These are phyloP conservation scores for Camelina neglecta DNA, from an alignment of 345 rosid species.

Conservation along the genomic window DNA sequence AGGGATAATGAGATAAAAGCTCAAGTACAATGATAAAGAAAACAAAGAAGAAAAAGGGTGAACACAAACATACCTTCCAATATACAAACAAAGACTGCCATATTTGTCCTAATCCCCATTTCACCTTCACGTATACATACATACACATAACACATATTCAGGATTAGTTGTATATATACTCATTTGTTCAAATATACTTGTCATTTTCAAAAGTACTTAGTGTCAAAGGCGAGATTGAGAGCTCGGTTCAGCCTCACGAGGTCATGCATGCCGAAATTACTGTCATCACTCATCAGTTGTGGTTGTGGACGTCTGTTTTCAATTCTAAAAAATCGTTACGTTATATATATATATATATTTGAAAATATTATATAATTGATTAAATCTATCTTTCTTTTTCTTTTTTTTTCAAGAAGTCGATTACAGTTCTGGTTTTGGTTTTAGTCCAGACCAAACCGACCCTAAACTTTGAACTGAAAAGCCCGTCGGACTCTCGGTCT, in stretches of 20 bases:
- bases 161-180: neutral
- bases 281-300: too few relatives aligned
- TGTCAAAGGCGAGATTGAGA: too few relatives aligned
- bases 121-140: constrained; percentile 22
- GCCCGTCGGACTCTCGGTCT: neutral
- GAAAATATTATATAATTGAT: too few relatives aligned
- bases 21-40: constrained; percentile 40
- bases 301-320: too few relatives aligned
- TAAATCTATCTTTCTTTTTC: too few relatives aligned
- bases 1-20: constrained; percentile 35
- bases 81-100: constrained; percentile 41
- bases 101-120: constrained; percentile 23
- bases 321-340: too few relatives aligned
- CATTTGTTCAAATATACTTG: neutral
- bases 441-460: neutral
- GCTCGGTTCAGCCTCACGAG: too few relatives aligned
- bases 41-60: constrained; percentile 36
- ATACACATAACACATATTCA: neutral
- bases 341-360: too few relatives aligned
- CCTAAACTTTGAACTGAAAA: neutral
- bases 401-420: too few relatives aligned
- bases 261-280: too few relatives aligned
- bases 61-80: constrained; percentile 33
- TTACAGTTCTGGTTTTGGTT: too few relatives aligned
- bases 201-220: neutral